Base-by-base conservation (phyloP, 352 stramenopile species). In the Phytopythium sindhum region DNA sequence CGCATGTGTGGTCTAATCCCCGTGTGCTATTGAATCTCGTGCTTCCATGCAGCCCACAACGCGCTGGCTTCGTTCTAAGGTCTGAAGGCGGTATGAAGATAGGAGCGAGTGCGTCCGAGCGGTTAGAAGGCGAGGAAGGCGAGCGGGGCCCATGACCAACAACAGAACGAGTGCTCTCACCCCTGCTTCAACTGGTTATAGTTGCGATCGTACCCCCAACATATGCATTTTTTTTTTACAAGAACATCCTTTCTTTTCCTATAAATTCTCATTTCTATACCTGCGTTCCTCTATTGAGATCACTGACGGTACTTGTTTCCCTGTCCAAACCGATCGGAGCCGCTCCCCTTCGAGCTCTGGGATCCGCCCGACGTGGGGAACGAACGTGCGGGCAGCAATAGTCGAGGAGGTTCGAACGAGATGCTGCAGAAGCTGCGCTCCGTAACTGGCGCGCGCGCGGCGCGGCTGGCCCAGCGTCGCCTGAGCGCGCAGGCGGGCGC, bases 341-440 rank as follows among this genome's bases (percentile, higher is more conserved):
- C 21, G 5, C 28, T 37, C 48, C 48, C 48, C 42, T 26, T n/a
- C n/a, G 21, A 28, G 7, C n/a, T 29, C 19, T 7, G 17, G 15
- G 26, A 55, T 55, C 24, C 21, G 19, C 44, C 48, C 48, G 48
- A 55, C 48, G 47, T 54, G 45, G 23, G 14, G 12, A 17, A 8
- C 45, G n/a, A 52, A 54, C 47, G 48, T 55, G 48, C 15, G 48
- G 48, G 24, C 15, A 31, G 24, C 15, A 55, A 52, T 52, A 31
- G 23, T 31, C 48, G 8, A 4, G 11, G 7, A 55, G 48, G n/a
- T n/a, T n/a, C 39, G 39, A 35, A 10, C 21, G 23, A 61, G 37
- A 61, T 61, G 56, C 56, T 61, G 37, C 28, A 24, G 24, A 61
- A 61, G 56, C 41, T 61, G 14, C 56, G 39, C 8, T 41, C 56